phyloP scores from a whole-genome alignment of 2,329 filamentous ascomycete species.

The Sporothrix pseudoabietina region DNA sequence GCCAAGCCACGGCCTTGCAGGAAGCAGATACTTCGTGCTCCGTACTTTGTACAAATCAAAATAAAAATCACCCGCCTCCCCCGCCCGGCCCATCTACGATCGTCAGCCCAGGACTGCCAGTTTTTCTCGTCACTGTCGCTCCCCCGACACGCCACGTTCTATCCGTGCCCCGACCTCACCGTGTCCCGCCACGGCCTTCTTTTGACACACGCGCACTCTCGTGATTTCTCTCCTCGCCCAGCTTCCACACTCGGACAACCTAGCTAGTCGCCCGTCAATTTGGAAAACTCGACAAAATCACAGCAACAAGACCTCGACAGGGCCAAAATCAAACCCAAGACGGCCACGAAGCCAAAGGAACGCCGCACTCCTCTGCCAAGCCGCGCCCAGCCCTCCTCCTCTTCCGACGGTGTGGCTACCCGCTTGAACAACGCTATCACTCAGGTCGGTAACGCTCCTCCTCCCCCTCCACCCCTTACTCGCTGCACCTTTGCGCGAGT shows the following conservation, averaged over 20 bases:
- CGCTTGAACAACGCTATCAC: constrained; percentile 21
- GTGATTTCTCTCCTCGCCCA: neutral
- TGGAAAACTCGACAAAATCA: neutral
- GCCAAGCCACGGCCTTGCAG: constrained; percentile 19
- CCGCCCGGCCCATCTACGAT: neutral
- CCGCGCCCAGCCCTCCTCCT: constrained; percentile 27
- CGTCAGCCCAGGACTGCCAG: neutral
- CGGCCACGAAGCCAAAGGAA: constrained; percentile 5
- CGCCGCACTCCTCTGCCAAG: constrained; percentile 26
- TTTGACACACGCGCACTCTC: neutral
- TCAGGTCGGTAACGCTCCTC: constrained; percentile 18
- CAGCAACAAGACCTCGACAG: neutral
- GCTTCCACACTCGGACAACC: neutral
- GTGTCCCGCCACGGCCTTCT: neutral
- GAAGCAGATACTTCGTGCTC: constrained; percentile 17
- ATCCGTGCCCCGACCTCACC: neutral
- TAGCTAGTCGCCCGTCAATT: neutral
- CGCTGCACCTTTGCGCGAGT: constrained; percentile 13
- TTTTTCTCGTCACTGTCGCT: neutral
- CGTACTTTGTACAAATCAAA: neutral
- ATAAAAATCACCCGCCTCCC: neutral
- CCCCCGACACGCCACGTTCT: neutral
- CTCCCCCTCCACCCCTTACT: constrained; percentile 7
- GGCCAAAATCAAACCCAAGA: neutral
- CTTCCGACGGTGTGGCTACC: constrained; percentile 29